These are phyloP conservation scores for Pluteus cervinus DNA, from an alignment of 768 basidiomycete genomes.

Conservation along the genomic window DNA sequence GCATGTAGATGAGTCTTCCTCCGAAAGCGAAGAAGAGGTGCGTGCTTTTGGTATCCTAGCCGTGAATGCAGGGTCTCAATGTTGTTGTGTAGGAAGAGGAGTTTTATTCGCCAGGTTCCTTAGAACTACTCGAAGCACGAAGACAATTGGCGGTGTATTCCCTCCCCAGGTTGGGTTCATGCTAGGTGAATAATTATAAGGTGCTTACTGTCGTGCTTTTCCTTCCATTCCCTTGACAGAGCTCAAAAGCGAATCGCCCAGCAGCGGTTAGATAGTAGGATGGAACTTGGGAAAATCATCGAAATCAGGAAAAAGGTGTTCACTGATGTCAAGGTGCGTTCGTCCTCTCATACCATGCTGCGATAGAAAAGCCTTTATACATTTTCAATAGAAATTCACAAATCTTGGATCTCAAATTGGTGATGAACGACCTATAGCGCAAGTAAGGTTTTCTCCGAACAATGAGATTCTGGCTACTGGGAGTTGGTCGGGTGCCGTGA, in stretches of 20 bases:
- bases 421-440: constrained; percentile 90
- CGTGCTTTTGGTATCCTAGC: constrained; percentile 11
- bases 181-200: constrained; percentile 50
- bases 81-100: constrained; percentile 65
- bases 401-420: constrained; percentile 98
- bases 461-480: constrained; percentile 84
- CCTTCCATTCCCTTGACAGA: constrained; percentile 52
- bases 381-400: constrained; percentile 58
- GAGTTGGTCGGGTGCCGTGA: constrained; percentile 94
- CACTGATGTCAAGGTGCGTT: constrained; percentile 76
- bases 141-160: constrained; percentile 89
- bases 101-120: constrained; percentile 89
- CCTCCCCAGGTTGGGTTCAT: constrained; percentile 84
- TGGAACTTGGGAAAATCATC: constrained; percentile 84
- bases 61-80: constrained; percentile 6
- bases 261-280: constrained; percentile 84
- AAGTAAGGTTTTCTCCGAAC: constrained; percentile 93
- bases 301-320: constrained; percentile 92
- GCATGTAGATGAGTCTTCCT: constrained; percentile 66
- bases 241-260: constrained; percentile 91
- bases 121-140: constrained; percentile 82
- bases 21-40: constrained; percentile 75
- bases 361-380: neutral
- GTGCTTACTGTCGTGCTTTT: constrained; percentile 65
- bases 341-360: neutral